Evolutionary conservation across 139 green algal genomes (phyloP), one percentile per base, ranked within the genome.

Genomic region (Asterochloris erici): DNA sequence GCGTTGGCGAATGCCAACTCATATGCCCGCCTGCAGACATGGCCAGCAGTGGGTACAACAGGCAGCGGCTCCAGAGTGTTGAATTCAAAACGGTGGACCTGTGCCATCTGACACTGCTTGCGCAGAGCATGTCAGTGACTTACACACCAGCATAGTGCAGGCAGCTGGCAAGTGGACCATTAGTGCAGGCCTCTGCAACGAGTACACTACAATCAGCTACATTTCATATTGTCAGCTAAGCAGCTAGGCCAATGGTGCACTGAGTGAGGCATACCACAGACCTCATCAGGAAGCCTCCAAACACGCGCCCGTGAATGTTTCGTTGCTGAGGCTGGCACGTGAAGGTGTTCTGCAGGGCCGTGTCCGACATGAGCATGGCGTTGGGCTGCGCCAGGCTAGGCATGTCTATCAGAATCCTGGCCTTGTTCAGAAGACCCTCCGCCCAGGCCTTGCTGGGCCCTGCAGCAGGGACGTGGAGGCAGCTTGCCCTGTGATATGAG

Each of bases 221-320:
- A 54, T 54, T 10, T 54, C 38, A 54, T 54, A 6, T 6, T 54
- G 38, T 54, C 38, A 54, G 6, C 4, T 54, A 2, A 6, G 38
- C 38, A 54, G 38, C 38, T 6, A 54, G 38, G 38, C 38, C 38
- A 54, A 6, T 6, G 38, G 38, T 54, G 38, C 38, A 54, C 38
- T 6, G 6, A 6, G 38, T 54, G 38, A 24, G 16, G 24, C 23
- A 60, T 21, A 69, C 11, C 47, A 17, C n/a, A 10, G 60, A 91
- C 86, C 94, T 83, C 93, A 97, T 96, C 12, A 98, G 87, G 79
- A 98, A 97, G 61, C 94, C 94, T 0, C 94, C 94, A 83, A 98
- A 98, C 14, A 98, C 88, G 63, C 93, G 88, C 38, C 91, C 87
- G 63, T 92, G 85, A 62, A 94, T 90, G 83, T 96, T 96, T 21